These are phyloP conservation scores for Raffaelea ambrosiae DNA, from an alignment of 2,329 filamentous ascomycete species.

Conservation along the genomic window DNA sequence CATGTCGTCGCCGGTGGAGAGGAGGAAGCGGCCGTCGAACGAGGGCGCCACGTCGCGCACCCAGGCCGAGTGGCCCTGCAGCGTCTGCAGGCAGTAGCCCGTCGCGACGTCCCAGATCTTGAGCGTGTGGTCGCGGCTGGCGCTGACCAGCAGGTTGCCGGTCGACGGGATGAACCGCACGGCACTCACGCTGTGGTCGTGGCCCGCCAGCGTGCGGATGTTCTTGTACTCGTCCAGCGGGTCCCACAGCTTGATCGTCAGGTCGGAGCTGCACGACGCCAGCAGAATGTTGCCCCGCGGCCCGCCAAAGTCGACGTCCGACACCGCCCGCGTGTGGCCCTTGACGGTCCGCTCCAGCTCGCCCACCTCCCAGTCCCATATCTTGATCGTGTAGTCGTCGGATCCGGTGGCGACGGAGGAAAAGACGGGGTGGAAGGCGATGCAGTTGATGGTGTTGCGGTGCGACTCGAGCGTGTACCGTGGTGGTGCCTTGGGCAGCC, in stretches of 20 bases:
- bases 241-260: conserved; percentile 95
- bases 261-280: conserved; percentile 74
- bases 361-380: conserved; percentile 94
- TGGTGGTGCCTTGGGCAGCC: conserved; percentile 78
- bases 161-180: conserved; percentile 81
- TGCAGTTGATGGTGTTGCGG: conserved; percentile 70
- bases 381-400: conserved; percentile 89
- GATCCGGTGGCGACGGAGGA: conserved; percentile 84
- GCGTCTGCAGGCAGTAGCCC: conserved; percentile 85
- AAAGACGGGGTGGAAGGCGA: conserved; percentile 89
- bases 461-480: conserved; percentile 79
- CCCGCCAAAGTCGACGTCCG: conserved; percentile 86
- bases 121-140: conserved; percentile 76
- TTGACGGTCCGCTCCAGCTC: conserved; percentile 87
- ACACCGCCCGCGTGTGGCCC: conserved; percentile 79
- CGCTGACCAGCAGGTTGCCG: conserved; percentile 77
- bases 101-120: conserved; percentile 91
- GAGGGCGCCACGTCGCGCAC: conserved; percentile 83
- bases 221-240: conserved; percentile 91
- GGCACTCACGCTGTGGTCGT: conserved; percentile 85
- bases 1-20: conserved; percentile 77
- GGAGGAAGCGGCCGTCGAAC: conserved; percentile 70
- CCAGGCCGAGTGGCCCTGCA: conserved; percentile 80
- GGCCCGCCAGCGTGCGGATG: conserved; percentile 80
- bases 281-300: conserved; percentile 71